phyloP scores from a whole-genome alignment of 345 rosid species.

The Camelina neglecta region DNA sequence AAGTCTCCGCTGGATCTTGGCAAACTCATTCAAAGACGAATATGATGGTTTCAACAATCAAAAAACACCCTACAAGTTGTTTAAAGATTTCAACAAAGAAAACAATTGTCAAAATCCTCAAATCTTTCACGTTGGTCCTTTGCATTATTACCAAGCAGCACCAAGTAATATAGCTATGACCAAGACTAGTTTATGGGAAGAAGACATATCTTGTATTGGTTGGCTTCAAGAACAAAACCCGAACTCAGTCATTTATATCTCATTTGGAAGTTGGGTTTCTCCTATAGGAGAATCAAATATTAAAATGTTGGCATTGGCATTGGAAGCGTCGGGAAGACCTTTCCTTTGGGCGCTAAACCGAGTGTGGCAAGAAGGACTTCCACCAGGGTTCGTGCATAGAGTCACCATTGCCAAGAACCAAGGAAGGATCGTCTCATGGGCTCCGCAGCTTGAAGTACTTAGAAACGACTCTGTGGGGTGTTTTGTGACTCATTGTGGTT shows the following conservation, averaged over 20 bases:
- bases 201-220: conserved; percentile 64
- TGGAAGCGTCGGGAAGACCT: conserved; percentile 54
- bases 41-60: background rate
- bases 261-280: conserved; percentile 88
- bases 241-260: conserved; percentile 62
- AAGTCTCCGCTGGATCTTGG: conserved; percentile 61
- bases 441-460: conserved; percentile 68
- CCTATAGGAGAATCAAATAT: conserved; percentile 70
- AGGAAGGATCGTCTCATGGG: conserved; percentile 74
- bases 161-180: conserved; percentile 13
- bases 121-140: conserved; percentile 56
- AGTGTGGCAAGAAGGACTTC: conserved; percentile 65
- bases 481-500: conserved; percentile 81
- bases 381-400: conserved; percentile 53
- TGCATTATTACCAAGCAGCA: conserved; percentile 40
- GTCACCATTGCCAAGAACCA: conserved; percentile 41
- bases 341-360: conserved; percentile 69
- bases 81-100: background rate
- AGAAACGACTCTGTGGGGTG: conserved; percentile 57
- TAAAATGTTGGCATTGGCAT: conserved; percentile 52
- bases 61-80: background rate
- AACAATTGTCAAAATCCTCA: conserved; percentile 33
- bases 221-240: conserved; percentile 66
- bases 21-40: conserved; percentile 68
- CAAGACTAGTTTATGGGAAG: conserved; percentile 64